Base-by-base conservation (phyloP, 805 yeast genomes). In the Wickerhamiella hasegawae region DNA sequence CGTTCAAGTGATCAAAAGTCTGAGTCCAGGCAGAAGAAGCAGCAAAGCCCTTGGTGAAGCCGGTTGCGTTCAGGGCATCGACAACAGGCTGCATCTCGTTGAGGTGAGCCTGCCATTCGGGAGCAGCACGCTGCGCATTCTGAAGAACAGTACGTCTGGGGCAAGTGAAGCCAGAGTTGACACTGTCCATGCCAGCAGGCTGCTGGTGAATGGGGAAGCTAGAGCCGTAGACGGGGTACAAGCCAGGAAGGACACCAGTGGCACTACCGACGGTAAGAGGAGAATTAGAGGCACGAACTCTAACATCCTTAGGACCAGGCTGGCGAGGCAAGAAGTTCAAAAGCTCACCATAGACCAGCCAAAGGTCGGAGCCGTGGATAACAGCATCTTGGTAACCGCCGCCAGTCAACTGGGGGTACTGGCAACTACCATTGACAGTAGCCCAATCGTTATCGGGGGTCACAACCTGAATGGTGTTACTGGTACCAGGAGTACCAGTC, bases 1-100 rank as follows among this genome's bases (percentile, higher is more conserved):
- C 68, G 39, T 68, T 56, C 53, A 53, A 60, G 42, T 62, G 68
- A 38, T 63, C 68, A 19, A 52, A 53, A 5, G 34, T 52, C 12
- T 32, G 36, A 22, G 28, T 24, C 31, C 44, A 41, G 3, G 36
- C 40, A 4, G 46, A 37, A 14, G 40, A 40, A 22, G 51, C 48
- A 3, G 54, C 54, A 19, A 28, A 34, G 23, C 32, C 32, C 12
- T 16, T 16, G 24, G 36, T 34, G 16, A 17, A n/a, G 11, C 51
- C 40, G 33, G 58, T 53, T 3, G 50, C 42, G 34, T 55, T 60
- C 32, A 55, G 48, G 22, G 41, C 44, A 3, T 42, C 36, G 30
- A 46, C 56, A 12, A 59, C 40, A 1, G 46, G 48, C 15, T 52
- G 43, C 12, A 60, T 45, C 33, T 45, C 45, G 32, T 51, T 44